Percentiles rank a stretch among this genome's conserved stretches.
phyloP scores from a whole-genome alignment of 139 green algal genomes.

The Diplosphaera chodatii region DNA sequence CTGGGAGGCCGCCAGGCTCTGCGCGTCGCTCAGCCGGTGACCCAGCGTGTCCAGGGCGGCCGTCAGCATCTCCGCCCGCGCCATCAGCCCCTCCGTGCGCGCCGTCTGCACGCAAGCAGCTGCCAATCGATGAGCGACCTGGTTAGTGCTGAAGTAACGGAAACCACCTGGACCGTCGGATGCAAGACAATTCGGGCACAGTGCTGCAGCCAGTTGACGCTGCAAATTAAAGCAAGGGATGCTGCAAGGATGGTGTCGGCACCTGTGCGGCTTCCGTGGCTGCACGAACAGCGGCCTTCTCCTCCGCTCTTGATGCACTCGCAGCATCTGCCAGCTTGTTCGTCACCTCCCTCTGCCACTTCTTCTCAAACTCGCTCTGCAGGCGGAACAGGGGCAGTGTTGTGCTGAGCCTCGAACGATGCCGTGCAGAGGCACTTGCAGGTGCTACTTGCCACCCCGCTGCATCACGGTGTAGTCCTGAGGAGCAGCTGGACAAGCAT shows the following conservation, averaged over 20 bases:
- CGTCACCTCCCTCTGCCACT: constrained; percentile 29
- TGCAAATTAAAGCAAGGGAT: too few species aligned
- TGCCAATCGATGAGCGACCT: neutral
- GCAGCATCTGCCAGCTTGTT: constrained; percentile 41
- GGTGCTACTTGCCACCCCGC: too few species aligned
- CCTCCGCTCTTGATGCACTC: constrained; percentile 8
- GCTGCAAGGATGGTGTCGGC: too few species aligned
- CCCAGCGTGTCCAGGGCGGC: constrained; percentile 35
- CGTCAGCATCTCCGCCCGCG: neutral
- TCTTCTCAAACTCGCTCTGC: constrained; percentile 57
- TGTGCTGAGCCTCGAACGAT: neutral
- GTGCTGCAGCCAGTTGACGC: too few species aligned
- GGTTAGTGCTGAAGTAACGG: too few species aligned
- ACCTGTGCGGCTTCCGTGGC: constrained; percentile 16
- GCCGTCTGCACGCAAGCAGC: neutral
- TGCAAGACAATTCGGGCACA: too few species aligned
- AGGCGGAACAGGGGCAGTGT: neutral
- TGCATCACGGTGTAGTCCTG: too few species aligned
- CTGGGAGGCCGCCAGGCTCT: constrained; percentile 32
- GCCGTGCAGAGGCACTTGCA: too few species aligned
- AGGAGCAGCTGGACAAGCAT: neutral
- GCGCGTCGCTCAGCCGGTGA: constrained; percentile 29
- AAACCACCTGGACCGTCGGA: too few species aligned
- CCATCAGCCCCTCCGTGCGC: constrained; percentile 11
- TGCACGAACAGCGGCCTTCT: neutral